A percentile compares a stretch with the other conserved stretches of the same genome.
phyloP scores from a whole-genome alignment of 352 stramenopile species.

The Blastocystis sp. region DNA sequence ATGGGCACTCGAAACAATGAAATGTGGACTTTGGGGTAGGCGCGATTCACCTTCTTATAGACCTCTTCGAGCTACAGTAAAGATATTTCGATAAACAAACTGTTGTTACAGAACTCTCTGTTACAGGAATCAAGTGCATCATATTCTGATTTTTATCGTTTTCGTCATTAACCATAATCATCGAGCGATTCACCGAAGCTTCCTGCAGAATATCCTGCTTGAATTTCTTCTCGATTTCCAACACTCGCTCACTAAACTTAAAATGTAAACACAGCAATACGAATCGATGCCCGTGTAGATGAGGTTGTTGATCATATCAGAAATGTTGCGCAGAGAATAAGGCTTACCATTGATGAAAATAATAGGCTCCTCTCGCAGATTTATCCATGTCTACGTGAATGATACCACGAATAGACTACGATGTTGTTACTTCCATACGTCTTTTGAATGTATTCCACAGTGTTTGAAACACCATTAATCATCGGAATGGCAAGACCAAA shows the following conservation, averaged over 20 bases:
- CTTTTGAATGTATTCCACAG: conserved; percentile 62
- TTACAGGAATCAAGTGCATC: conserved; percentile 46
- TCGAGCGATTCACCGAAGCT: conserved; percentile 66
- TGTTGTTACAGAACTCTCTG: background rate
- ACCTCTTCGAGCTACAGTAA: conserved; percentile 16
- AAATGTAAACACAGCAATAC: background rate
- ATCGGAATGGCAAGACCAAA: conserved; percentile 64
- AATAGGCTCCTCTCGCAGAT: conserved; percentile 80
- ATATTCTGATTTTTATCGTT: conserved; percentile 44
- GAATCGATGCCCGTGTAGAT: conserved; percentile 78
- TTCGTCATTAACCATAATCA: conserved; percentile 65
- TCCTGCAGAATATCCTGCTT: conserved; percentile 77
- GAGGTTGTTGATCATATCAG: conserved; percentile 77
- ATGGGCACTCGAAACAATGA: conserved; percentile 66
- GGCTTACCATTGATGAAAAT: conserved; percentile 79
- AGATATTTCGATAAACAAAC: background rate
- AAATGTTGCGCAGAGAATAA: conserved; percentile 76
- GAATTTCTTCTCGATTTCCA: conserved; percentile 75
- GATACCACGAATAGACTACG: conserved; percentile 66
- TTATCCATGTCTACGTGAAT: conserved; percentile 72
- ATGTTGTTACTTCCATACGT: conserved; percentile 72
- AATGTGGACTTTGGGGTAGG: background rate
- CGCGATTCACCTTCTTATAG: background rate
- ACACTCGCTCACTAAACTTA: conserved; percentile 71
- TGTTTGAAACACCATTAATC: conserved; percentile 54